Evolutionary conservation across 495 filamentous ascomycete genomes (phyloP).

Genomic region (Podospora appendiculata): DNA sequence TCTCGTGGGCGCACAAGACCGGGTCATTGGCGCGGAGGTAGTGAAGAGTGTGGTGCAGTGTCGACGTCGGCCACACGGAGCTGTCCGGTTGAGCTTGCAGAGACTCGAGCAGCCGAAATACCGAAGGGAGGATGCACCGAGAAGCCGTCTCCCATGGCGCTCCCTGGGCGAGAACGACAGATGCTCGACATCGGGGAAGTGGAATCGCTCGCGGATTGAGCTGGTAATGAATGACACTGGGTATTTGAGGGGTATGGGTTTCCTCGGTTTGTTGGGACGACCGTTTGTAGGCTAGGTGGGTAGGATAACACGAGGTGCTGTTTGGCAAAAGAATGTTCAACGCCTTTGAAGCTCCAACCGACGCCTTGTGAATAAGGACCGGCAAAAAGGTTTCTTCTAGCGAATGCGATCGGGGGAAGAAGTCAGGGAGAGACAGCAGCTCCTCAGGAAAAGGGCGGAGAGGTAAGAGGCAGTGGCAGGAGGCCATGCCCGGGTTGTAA

Average conservation of each 20-base stretch:
- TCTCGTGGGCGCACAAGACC: constrained; percentile 21
- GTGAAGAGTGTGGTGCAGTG: constrained; percentile 3
- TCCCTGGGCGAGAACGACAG: background rate
- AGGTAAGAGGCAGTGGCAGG: too few species aligned
- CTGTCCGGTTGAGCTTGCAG: background rate
- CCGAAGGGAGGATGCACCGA: background rate
- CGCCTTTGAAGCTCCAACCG: too few species aligned
- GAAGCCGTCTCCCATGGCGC: background rate
- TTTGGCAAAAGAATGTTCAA: too few species aligned
- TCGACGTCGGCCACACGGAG: too few species aligned
- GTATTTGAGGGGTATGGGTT: too few species aligned
- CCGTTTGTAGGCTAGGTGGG: too few species aligned
- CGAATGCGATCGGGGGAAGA: background rate
- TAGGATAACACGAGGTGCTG: too few species aligned
- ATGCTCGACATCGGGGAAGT: background rate
- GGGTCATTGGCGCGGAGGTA: constrained; percentile 14
- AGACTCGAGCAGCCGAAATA: background rate
- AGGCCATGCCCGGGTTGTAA: too few species aligned
- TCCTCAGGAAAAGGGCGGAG: background rate
- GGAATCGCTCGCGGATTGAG: background rate
- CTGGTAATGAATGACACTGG: too few species aligned
- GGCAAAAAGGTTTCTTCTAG: background rate
- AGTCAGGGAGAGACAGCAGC: background rate
- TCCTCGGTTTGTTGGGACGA: too few species aligned
- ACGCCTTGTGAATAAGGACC: too few species aligned